These are phyloP conservation scores for Leccinum pallidistipes DNA, from an alignment of 1,284 basidiomycete genomes.

Conservation along the genomic window DNA sequence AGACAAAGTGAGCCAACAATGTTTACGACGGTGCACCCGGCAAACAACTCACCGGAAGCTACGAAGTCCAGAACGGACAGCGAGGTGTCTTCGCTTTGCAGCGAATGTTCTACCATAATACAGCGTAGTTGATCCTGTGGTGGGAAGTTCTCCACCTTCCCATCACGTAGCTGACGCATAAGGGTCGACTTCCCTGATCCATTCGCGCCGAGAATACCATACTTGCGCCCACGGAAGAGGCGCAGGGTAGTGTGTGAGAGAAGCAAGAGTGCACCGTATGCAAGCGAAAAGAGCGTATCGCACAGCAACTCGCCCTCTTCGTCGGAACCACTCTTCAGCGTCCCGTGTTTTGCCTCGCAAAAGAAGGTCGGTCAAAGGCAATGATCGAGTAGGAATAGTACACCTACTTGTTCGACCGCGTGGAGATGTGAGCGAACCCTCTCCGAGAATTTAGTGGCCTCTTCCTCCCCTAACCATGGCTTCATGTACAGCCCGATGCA, in stretches of 20 bases:
- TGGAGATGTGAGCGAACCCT: conserved; percentile 72
- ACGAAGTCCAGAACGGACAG: conserved; percentile 88
- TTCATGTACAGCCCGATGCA: conserved; percentile 72
- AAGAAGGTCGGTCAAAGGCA: conserved; percentile 8
- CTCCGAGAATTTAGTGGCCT: conserved; percentile 56
- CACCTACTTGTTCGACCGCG: conserved; percentile 66
- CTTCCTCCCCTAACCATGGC: conserved; percentile 61
- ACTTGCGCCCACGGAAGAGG: conserved; percentile 87
- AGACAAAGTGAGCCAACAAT: conserved; percentile 8
- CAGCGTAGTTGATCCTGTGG: conserved; percentile 82
- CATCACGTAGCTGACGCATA: conserved; percentile 93
- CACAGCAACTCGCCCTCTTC: conserved; percentile 88
- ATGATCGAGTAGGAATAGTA: conserved; percentile 7
- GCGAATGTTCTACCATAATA: conserved; percentile 95
- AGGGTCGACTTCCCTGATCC: conserved; percentile 97
- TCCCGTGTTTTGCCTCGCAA: conserved; percentile 53
- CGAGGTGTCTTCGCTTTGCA: conserved; percentile 90
- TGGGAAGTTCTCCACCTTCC: conserved; percentile 97
- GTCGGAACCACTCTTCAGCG: conserved; percentile 44
- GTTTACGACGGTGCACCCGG: conserved; percentile 7
- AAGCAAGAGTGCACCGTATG: conserved; percentile 93
- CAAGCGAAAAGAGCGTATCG: conserved; percentile 93
- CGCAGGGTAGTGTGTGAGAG: conserved; percentile 95
- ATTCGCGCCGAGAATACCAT: conserved; percentile 95
- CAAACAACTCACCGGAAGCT: conserved; percentile 59